Percentiles rank a stretch among this genome's conserved stretches.
Evolutionary conservation across 2,329 filamentous ascomycete species (phyloP).

Genomic region (Claviceps lovelessii): DNA sequence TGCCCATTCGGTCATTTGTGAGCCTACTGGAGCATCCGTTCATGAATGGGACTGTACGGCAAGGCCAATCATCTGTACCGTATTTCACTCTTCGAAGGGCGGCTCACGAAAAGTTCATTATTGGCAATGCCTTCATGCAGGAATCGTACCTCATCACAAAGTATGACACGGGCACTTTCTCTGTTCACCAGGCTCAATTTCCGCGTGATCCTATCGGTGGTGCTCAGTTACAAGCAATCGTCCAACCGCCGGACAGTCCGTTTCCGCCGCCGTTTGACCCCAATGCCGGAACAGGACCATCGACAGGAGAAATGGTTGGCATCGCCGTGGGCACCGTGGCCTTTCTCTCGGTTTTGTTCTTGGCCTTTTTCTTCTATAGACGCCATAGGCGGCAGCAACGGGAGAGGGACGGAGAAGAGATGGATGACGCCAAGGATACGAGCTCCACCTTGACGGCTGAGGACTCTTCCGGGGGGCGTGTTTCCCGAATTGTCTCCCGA

Average conservation of each 20-base stretch:
- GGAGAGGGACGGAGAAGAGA: conserved; percentile 11
- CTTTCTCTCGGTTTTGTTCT: conserved; percentile 14
- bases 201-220: conserved; percentile 27
- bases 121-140: conserved; percentile 57
- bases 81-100: conserved; percentile 55
- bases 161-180: conserved; percentile 39
- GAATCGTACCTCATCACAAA: conserved; percentile 48
- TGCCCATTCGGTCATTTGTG: conserved; percentile 36
- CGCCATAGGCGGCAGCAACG: conserved; percentile 21
- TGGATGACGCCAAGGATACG: conserved; percentile 24
- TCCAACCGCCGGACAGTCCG: conserved; percentile 29
- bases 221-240: conserved; percentile 28
- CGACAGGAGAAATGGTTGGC: conserved; percentile 28
- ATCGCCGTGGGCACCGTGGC: conserved; percentile 29
- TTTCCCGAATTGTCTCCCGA: conserved; percentile 24
- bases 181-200: conserved; percentile 40
- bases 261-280: conserved; percentile 26
- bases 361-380: conserved; percentile 21
- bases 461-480: conserved; percentile 12
- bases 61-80: conserved; percentile 30
- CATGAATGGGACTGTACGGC: conserved; percentile 27
- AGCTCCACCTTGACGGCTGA: conserved; percentile 18
- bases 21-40: conserved; percentile 36
- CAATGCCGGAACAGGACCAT: conserved; percentile 17
- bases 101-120: conserved; percentile 37